Percentiles rank a stretch among this genome's conserved stretches.
These are phyloP conservation scores for Senecio squalidus DNA, from an alignment of 140 eudicot species.

Conservation along the genomic window DNA sequence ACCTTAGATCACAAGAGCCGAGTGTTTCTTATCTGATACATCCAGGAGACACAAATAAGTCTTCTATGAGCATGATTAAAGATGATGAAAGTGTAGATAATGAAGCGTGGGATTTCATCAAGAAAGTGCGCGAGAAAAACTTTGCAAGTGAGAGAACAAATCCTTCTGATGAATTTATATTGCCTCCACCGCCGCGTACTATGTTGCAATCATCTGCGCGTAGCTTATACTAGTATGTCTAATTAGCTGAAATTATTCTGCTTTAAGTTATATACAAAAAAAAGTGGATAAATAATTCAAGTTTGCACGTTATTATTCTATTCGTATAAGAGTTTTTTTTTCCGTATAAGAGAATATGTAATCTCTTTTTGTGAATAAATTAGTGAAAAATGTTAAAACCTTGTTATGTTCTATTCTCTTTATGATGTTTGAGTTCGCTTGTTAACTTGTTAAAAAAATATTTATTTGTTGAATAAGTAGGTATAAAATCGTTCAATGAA, in stretches of 20 bases:
- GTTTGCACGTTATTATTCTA: not conserved
- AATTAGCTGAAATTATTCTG: conserved; percentile 3
- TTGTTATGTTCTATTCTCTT: too few relatives aligned
- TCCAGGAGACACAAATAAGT: conserved; percentile 20
- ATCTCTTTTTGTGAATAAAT: not conserved
- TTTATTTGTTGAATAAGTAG: too few relatives aligned
- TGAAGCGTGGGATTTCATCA: conserved; percentile 36
- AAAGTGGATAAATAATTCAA: not conserved
- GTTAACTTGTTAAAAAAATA: too few relatives aligned
- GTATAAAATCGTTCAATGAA: too few relatives aligned
- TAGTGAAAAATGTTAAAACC: not conserved
- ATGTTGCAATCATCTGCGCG: conserved; percentile 18
- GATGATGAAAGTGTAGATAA: conserved; percentile 39
- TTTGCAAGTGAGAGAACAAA: conserved; percentile 18
- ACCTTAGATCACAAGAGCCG: conserved; percentile 33
- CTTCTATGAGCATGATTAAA: conserved; percentile 5
- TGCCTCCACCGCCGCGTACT: conserved; percentile 39
- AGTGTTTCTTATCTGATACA: conserved; percentile 17
- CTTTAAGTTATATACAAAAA: conserved; percentile 1
- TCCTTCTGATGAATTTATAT: conserved; percentile 13
- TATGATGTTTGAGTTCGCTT: too few relatives aligned
- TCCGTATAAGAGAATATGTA: conserved; percentile 9
- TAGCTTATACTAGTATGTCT: not conserved
- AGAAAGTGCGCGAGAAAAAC: conserved; percentile 38
- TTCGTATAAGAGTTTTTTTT: too few relatives aligned